A percentile compares a stretch with the other conserved stretches of the same genome.
phyloP scores from a whole-genome alignment of 805 yeast species.

The Wickerhamiella australiensis region DNA sequence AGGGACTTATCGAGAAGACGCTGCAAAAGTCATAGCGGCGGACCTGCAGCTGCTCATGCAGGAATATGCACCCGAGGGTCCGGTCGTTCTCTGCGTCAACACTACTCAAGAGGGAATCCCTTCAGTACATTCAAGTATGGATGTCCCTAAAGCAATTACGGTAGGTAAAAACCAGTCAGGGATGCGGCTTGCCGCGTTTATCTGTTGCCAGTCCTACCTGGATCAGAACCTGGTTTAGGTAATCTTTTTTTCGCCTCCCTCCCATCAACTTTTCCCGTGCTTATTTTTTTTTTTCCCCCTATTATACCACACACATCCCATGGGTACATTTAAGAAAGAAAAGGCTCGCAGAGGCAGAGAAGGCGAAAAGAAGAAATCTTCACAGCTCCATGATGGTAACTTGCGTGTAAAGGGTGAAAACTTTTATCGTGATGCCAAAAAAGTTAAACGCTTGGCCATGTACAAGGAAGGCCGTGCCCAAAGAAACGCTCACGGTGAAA shows the following conservation, averaged over 20 bases:
- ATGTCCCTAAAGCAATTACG: neutral
- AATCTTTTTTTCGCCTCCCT: neutral
- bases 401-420: conserved; percentile 93
- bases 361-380: conserved; percentile 43
- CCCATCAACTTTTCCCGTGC: neutral
- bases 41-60: neutral
- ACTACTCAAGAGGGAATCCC: neutral
- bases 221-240: neutral
- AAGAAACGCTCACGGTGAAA: conserved; percentile 77
- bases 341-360: conserved; percentile 75
- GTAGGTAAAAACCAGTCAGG: conserved; percentile 5
- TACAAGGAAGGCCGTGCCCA: conserved; percentile 83
- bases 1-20: neutral
- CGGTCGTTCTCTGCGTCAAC: neutral
- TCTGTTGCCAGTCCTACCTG: conserved; percentile 5
- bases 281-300: neutral
- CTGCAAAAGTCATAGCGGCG: neutral
- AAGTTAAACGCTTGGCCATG: conserved; percentile 82
- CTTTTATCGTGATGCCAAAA: conserved; percentile 84
- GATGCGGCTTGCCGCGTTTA: conserved; percentile 2
- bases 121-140: neutral
- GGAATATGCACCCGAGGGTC: conserved; percentile 7
- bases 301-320: conserved; percentile 23
- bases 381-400: conserved; percentile 50
- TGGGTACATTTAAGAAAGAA: conserved; percentile 94